phyloP scores from a whole-genome alignment of 192 early-diverging fungal genomes.

The Kickxella alabastrina region DNA sequence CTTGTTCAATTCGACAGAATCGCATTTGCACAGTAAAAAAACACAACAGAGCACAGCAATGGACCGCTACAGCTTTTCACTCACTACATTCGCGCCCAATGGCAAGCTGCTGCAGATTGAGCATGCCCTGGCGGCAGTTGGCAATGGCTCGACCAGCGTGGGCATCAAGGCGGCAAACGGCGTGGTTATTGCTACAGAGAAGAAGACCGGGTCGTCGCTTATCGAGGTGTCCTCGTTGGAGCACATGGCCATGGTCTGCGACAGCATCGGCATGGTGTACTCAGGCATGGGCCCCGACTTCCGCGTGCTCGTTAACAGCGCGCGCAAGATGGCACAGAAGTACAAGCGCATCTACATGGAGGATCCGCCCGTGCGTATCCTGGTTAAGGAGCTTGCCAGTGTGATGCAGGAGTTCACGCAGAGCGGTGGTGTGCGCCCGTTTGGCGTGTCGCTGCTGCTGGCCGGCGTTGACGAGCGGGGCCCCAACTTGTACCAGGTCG shows the following conservation, averaged over 20 bases:
- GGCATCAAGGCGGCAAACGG: constrained; percentile 98
- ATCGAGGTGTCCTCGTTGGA: constrained; percentile 91
- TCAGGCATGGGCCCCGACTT: constrained; percentile 99
- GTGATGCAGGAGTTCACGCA: constrained; percentile 99
- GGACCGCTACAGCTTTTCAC: constrained; percentile 88
- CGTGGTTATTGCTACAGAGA: constrained; percentile 97
- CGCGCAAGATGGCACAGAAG: constrained; percentile 93
- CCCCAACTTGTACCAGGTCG: constrained; percentile 95
- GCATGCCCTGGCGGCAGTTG: constrained; percentile 91
- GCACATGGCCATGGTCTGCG: constrained; percentile 85
- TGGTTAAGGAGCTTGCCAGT: constrained; percentile 94
- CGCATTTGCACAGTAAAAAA: too few species aligned
- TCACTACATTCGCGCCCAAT: constrained; percentile 98
- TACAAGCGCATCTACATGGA: constrained; percentile 92
- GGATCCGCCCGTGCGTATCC: constrained; percentile 90
- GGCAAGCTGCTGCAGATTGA: constrained; percentile 99
- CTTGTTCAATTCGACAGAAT: too few species aligned
- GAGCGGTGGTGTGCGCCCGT: constrained; percentile 97
- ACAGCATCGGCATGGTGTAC: constrained; percentile 97
- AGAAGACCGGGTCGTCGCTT: constrained; percentile 86
- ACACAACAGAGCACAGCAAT: too few species aligned
- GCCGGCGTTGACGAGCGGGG: constrained; percentile 92
- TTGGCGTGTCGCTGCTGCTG: constrained; percentile 96
- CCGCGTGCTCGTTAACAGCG: constrained; percentile 90
- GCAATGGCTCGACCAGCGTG: constrained; percentile 83